phyloP scores from a whole-genome alignment of 768 basidiomycete species.

The Xanthoconium purpureum region DNA sequence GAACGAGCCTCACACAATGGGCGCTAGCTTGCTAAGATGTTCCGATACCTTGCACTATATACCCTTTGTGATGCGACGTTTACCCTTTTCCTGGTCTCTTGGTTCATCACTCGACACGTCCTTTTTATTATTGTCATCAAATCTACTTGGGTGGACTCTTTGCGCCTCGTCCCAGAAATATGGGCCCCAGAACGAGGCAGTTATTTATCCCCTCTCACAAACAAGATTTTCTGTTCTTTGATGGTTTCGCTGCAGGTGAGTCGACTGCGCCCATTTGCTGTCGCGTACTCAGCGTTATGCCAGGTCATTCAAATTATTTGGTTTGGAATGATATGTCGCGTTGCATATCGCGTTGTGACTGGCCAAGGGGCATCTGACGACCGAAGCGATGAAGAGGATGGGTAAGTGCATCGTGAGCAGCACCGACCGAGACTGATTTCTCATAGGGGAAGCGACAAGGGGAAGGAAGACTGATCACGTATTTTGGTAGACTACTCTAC shows the following conservation, averaged over 20 bases:
- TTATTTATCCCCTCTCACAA: conserved; percentile 49
- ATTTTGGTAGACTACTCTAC: conserved; percentile 26
- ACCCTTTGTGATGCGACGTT: conserved; percentile 73
- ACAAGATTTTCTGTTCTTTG: conserved; percentile 49
- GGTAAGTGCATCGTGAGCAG: conserved; percentile 35
- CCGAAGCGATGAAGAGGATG: conserved; percentile 78
- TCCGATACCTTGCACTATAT: conserved; percentile 74
- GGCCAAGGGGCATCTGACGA: conserved; percentile 78
- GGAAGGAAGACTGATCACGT: conserved; percentile 27
- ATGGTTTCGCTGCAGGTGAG: conserved; percentile 62
- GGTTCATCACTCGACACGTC: conserved; percentile 87
- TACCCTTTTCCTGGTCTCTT: conserved; percentile 79
- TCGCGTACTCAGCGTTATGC: conserved; percentile 4
- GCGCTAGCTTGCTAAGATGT: conserved; percentile 85
- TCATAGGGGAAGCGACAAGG: conserved; percentile 13
- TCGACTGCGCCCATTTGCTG: not conserved
- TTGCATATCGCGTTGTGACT: conserved; percentile 76
- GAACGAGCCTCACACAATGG: conserved; percentile 2
- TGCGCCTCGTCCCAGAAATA: conserved; percentile 43
- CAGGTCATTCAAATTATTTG: conserved; percentile 77
- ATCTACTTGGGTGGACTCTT: conserved; percentile 53
- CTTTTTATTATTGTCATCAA: conserved; percentile 72
- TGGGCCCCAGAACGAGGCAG: conserved; percentile 61
- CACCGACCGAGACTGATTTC: conserved; percentile 10
- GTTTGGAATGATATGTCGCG: conserved; percentile 81